These are phyloP conservation scores for Sporopachydermia cereana DNA, from an alignment of 1,139 yeast species.

Conservation along the genomic window DNA sequence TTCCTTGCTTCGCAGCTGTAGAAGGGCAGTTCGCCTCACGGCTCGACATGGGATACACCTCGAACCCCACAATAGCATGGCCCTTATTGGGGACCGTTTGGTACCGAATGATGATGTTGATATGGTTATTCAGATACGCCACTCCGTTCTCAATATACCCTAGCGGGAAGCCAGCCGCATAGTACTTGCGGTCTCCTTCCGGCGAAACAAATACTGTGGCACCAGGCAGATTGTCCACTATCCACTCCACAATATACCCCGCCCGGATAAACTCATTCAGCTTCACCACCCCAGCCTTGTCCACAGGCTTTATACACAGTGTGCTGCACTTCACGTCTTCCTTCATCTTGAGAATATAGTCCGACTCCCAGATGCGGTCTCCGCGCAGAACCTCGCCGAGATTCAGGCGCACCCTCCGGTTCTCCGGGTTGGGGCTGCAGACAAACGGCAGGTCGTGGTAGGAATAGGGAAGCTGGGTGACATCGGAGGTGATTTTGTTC, in stretches of 20 bases:
- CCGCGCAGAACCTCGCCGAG: slow-evolving; percentile 73
- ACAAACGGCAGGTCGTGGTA: slow-evolving; percentile 73
- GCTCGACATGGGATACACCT: slow-evolving; percentile 55
- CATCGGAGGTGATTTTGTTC: slow-evolving; percentile 68
- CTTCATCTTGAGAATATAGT: slow-evolving; percentile 49
- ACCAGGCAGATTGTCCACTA: slow-evolving; percentile 75
- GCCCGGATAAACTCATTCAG: slow-evolving; percentile 54
- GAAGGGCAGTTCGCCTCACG: neutral
- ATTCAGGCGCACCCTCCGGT: slow-evolving; percentile 53
- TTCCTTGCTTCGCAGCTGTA: neutral
- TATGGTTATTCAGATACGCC: slow-evolving; percentile 64
- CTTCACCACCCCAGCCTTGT: slow-evolving; percentile 35
- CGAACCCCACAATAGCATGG: slow-evolving; percentile 75
- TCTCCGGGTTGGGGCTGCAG: slow-evolving; percentile 51
- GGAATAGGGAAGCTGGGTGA: slow-evolving; percentile 66
- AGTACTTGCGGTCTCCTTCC: slow-evolving; percentile 49
- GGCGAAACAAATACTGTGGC: slow-evolving; percentile 74
- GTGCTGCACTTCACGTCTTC: slow-evolving; percentile 53
- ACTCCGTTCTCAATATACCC: slow-evolving; percentile 50
- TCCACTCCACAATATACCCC: slow-evolving; percentile 78
- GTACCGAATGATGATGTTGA: slow-evolving; percentile 68
- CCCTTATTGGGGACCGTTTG: slow-evolving; percentile 33
- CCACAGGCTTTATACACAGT: slow-evolving; percentile 52
- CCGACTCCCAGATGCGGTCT: slow-evolving; percentile 69
- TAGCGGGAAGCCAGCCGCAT: slow-evolving; percentile 79